phyloP scores from a whole-genome alignment of 2,329 filamentous ascomycete genomes.

The Fusarium pseudoanthophilum region DNA sequence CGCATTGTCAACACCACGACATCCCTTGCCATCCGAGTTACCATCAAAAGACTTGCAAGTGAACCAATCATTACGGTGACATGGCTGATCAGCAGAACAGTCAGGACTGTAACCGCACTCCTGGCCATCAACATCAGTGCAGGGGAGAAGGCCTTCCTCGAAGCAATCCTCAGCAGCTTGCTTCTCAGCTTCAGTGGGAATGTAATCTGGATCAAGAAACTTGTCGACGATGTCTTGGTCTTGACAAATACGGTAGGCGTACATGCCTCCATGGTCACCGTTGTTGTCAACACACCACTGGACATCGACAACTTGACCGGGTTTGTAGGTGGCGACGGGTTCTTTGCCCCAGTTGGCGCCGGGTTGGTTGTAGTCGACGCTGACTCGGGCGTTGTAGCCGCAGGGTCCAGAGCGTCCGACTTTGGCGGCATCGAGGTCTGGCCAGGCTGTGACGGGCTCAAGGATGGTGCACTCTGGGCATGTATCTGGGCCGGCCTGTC shows the following conservation, averaged over 20 bases:
- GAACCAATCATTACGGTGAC: conserved; percentile 65
- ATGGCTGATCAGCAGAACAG: conserved; percentile 56
- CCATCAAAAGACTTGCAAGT: conserved; percentile 59
- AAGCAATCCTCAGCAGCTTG: conserved; percentile 65
- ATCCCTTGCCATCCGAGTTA: conserved; percentile 48
- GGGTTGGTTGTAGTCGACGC: conserved; percentile 64
- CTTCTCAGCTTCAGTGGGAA: conserved; percentile 63
- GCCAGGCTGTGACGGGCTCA: conserved; percentile 63
- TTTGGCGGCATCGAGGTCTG: conserved; percentile 56
- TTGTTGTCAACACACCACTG: conserved; percentile 68
- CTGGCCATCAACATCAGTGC: conserved; percentile 62
- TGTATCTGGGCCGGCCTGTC: conserved; percentile 58
- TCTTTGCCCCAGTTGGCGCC: conserved; percentile 55
- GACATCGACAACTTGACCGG: conserved; percentile 60
- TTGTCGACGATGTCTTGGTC: conserved; percentile 62
- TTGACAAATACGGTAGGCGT: conserved; percentile 64
- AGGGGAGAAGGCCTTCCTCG: conserved; percentile 57
- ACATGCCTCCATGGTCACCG: conserved; percentile 68
- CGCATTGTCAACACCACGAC: conserved; percentile 59
- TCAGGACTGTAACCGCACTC: conserved; percentile 60
- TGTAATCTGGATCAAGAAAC: conserved; percentile 58
- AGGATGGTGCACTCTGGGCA: conserved; percentile 66
- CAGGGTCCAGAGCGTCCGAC: conserved; percentile 62
- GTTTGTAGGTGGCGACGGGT: conserved; percentile 56
- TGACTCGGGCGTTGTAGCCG: conserved; percentile 64